phyloP scores from a whole-genome alignment of 208 protist genomes.

The Vickermania ingenoplastis region DNA sequence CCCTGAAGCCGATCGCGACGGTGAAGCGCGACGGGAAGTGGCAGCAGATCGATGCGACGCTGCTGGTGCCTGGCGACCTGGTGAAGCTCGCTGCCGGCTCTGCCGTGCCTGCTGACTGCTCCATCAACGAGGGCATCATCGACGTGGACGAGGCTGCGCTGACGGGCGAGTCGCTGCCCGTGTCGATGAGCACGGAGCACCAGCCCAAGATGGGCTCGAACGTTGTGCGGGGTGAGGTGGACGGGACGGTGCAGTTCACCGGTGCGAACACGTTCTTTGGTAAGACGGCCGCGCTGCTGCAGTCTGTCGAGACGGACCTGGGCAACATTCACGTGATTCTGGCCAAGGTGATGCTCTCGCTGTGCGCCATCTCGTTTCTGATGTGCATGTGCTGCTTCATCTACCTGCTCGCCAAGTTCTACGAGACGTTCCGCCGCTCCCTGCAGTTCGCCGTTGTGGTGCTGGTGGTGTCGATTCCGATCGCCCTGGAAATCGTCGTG shows the following conservation, averaged over 20 bases:
- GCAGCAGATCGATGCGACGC: conserved; percentile 63
- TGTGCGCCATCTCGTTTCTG: conserved; percentile 17
- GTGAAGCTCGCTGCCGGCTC: conserved; percentile 85
- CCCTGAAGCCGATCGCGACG: conserved; percentile 40
- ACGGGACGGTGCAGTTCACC: conserved; percentile 77
- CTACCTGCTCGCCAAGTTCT: conserved; percentile 24
- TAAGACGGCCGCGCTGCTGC: no score
- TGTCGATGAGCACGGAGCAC: conserved; percentile 75
- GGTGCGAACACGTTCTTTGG: conserved; percentile 90
- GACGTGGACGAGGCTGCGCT: conserved; percentile 87
- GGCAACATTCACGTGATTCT: conserved; percentile 19
- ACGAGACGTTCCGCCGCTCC: conserved; percentile 13
- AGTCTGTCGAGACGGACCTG: conserved; percentile 37
- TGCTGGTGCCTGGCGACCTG: no score
- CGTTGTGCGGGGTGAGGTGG: conserved; percentile 85
- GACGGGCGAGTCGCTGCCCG: conserved; percentile 94
- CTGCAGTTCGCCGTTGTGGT: conserved; percentile 39
- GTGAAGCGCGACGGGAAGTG: no score
- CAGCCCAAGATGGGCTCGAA: conserved; percentile 89
- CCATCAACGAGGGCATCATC: conserved; percentile 77
- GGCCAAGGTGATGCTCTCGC: conserved; percentile 19
- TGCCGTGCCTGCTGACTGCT: conserved; percentile 90
- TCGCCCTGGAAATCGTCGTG: no score
- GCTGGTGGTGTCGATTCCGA: no score
- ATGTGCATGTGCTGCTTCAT: conserved; percentile 27